Evolutionary conservation across 768 basidiomycete species (phyloP).

Genomic region (Gloeophyllum trabeum): DNA sequence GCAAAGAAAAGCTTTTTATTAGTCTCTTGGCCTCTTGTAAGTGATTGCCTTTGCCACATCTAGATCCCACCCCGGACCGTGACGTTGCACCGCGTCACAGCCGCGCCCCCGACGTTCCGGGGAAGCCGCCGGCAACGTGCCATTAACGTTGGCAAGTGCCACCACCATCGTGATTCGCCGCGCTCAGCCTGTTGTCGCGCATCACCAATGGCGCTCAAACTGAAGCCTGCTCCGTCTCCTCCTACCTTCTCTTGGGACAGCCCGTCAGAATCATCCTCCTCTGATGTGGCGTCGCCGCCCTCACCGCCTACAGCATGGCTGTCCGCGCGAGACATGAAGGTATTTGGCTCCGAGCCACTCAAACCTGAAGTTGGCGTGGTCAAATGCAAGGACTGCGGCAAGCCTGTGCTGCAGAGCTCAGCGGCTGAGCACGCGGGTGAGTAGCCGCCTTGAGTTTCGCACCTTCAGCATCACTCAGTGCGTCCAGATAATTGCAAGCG

Average conservation of each 20-base stretch:
- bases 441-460: conserved; percentile 9
- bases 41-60: too few relatives aligned
- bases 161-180: background rate
- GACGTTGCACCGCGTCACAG: too few relatives aligned
- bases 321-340: conserved; percentile 77
- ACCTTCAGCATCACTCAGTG: background rate
- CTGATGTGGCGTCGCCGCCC: conserved; percentile 31
- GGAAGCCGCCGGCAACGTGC: too few relatives aligned
- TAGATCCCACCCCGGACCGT: too few relatives aligned
- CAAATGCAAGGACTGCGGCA: conserved; percentile 72
- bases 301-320: conserved; percentile 83
- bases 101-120: background rate
- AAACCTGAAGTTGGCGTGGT: conserved; percentile 55
- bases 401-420: conserved; percentile 69
- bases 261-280: conserved; percentile 17
- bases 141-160: background rate
- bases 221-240: conserved; percentile 21
- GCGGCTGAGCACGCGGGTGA: conserved; percentile 68
- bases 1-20: too few relatives aligned
- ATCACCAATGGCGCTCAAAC: conserved; percentile 16
- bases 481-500: conserved; percentile 47
- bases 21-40: too few relatives aligned
- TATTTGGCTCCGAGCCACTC: conserved; percentile 73
- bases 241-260: conserved; percentile 55
- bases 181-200: too few relatives aligned